phyloP scores from a whole-genome alignment of 169 alveolate genomes.

The Plasmodium sp. region DNA sequence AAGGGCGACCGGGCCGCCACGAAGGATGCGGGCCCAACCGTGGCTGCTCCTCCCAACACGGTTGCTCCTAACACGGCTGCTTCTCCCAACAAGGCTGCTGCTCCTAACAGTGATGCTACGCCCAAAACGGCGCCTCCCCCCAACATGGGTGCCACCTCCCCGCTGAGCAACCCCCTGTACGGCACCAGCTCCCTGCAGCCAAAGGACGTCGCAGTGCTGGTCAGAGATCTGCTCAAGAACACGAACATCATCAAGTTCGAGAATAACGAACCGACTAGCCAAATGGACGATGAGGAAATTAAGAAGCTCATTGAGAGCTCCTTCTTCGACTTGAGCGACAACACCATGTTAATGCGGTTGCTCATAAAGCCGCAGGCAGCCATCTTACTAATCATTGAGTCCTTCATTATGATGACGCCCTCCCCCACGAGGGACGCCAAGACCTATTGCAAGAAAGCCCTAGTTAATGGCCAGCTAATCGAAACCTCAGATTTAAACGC shows the following conservation, averaged over 20 bases:
- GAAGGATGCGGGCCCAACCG: neutral
- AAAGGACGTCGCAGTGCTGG: conserved; percentile 20
- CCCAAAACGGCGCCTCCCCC: too few species aligned
- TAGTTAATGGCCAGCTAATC: conserved; percentile 48
- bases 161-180: neutral
- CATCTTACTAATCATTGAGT: conserved; percentile 33
- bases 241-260: conserved; percentile 46
- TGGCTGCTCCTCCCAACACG: neutral
- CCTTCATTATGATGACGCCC: conserved; percentile 63
- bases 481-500: neutral
- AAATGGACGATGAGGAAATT: conserved; percentile 59
- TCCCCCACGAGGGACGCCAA: conserved; percentile 60
- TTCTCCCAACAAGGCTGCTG: neutral
- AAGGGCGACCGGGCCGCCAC: neutral
- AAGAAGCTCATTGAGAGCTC: conserved; percentile 46
- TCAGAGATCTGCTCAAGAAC: conserved; percentile 34
- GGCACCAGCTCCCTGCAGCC: neutral
- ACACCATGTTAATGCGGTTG: conserved; percentile 47
- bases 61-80: neutral
- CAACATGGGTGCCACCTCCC: neutral
- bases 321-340: conserved; percentile 46
- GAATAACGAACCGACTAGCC: conserved; percentile 53
- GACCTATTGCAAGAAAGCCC: conserved; percentile 28
- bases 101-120: neutral
- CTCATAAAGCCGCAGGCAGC: conserved; percentile 67